phyloP scores from a whole-genome alignment of 805 yeast species.

The Metschnikowia anglica region DNA sequence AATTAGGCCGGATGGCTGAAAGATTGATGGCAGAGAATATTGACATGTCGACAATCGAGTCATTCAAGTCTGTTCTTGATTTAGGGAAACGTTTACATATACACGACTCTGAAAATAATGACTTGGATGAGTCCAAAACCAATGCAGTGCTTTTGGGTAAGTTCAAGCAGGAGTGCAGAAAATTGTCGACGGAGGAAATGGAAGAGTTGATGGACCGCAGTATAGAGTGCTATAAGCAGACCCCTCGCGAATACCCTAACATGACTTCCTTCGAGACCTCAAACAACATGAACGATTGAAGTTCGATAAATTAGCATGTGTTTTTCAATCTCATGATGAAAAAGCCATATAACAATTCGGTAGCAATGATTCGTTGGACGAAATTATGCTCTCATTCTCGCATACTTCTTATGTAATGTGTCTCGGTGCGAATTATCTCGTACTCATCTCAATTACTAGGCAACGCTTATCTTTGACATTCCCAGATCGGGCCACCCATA shows the following conservation, averaged over 20 bases:
- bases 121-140: neutral
- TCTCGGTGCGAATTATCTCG: too few species aligned
- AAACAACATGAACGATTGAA: slow-evolving; percentile 27
- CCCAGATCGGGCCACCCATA: neutral
- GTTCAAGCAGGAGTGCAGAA: neutral
- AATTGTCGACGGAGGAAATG: slow-evolving; percentile 43
- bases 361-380: too few species aligned
- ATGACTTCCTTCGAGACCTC: slow-evolving; percentile 39
- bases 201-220: slow-evolving; percentile 51
- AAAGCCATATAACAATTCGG: too few species aligned
- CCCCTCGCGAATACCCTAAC: slow-evolving; percentile 27
- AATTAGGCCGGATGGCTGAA: slow-evolving; percentile 24
- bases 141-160: slow-evolving; percentile 12
- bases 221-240: slow-evolving; percentile 38
- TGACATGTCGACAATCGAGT: slow-evolving; percentile 13
- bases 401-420: too few species aligned
- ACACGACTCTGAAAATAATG: slow-evolving; percentile 14
- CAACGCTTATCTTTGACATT: neutral
- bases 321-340: too few species aligned
- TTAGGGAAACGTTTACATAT: slow-evolving; percentile 13
- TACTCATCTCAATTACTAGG: too few species aligned
- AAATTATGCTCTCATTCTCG: too few species aligned
- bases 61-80: slow-evolving; percentile 6
- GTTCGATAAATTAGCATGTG: too few species aligned
- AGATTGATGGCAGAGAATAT: slow-evolving; percentile 25